Base-by-base conservation (phyloP, 208 protist genomes). In the Chromosphaera perkinsii region DNA sequence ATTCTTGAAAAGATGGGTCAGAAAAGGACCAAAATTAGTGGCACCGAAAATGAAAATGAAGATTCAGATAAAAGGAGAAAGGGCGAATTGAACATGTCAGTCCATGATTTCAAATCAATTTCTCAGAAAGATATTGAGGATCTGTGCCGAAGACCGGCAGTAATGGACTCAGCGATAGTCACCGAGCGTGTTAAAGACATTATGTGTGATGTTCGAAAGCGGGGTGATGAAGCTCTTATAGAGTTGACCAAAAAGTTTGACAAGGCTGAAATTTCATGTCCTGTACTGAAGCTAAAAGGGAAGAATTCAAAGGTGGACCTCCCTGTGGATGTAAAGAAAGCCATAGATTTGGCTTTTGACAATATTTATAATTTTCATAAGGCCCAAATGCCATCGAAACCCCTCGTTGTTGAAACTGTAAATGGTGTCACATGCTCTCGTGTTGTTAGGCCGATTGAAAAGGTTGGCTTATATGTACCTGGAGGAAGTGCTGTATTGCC, bases 401-500 rank as follows among this genome's bases (percentile, higher is more conserved):
- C 69, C 4, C 36, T 66, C 14, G 33, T 27, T 5, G 62, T 64
- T 51, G 61, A 67, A 42, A 45, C 58, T 22, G 80, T 85, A 32
- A 10, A 40, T 12, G 69, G 69, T 20, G 57, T 66, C 0, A 9
- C 17, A 10, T 68, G 56, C 60, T 42, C 26, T 10, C 74, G 60
- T 20, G 17, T 62, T 22, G 42, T 39, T 20, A 33, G 40, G 5
- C 24, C 74, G 5, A 55, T 78, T 45, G 52, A 70, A 42, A 10
- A 42, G 1, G 74, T 69, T 5, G 74, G 74, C 3, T 39, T 67
- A 40, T 78, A 78, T 60, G 64, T 69, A 24, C 74, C 74, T 29
- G 74, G 74, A 17, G 74, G 74, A 24, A 66, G 48, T 3, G 56
- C 51, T 22, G 40, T 63, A 3, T 63, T 89, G 20, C 85, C 85